Conservation (phyloP, 371 early-diverging fungal genomes). For the Rhizomucor pusillus region DNA sequence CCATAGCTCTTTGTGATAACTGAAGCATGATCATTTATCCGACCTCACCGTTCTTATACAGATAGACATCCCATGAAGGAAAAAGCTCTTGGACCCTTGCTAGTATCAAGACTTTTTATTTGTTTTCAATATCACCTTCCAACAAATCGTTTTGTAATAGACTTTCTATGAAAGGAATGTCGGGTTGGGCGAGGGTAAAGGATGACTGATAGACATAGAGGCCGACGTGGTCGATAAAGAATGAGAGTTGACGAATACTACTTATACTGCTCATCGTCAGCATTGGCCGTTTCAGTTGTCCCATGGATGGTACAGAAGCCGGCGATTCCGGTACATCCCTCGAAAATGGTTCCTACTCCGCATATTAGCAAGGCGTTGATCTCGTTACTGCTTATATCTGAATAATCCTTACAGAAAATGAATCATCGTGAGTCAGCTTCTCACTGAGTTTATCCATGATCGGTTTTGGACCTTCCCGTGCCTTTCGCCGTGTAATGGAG, state of each 20-base stretch:
- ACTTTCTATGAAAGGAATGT: conserved; percentile 72
- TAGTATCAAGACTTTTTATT: no score
- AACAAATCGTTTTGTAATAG: conserved; percentile 72
- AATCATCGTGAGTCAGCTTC: conserved; percentile 29
- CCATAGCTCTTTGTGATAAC: no score
- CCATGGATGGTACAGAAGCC: conserved; percentile 27
- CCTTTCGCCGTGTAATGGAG: conserved; percentile 40
- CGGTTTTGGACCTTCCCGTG: conserved; percentile 47
- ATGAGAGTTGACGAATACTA: conserved; percentile 68
- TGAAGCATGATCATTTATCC: no score
- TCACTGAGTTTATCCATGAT: conserved; percentile 56
- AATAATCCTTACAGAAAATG: no score
- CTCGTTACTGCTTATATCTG: no score
- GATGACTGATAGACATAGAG: conserved; percentile 73
- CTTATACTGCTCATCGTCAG: conserved; percentile 66
- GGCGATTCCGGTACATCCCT: conserved; percentile 9
- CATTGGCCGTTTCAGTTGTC: conserved; percentile 67
- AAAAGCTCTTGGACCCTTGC: no score
- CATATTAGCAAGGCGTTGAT: no score
- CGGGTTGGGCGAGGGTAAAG: conserved; percentile 68
- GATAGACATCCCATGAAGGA: no score
- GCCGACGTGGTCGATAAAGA: conserved; percentile 74
- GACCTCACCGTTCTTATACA: no score
- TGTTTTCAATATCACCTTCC: conserved; percentile 44
- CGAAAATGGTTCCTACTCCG: conserved; percentile 2